Percentiles rank a stretch among this genome's conserved stretches.
Evolutionary conservation across 805 yeast species (phyloP).

Genomic region (Sugiyamaella smithiae): DNA sequence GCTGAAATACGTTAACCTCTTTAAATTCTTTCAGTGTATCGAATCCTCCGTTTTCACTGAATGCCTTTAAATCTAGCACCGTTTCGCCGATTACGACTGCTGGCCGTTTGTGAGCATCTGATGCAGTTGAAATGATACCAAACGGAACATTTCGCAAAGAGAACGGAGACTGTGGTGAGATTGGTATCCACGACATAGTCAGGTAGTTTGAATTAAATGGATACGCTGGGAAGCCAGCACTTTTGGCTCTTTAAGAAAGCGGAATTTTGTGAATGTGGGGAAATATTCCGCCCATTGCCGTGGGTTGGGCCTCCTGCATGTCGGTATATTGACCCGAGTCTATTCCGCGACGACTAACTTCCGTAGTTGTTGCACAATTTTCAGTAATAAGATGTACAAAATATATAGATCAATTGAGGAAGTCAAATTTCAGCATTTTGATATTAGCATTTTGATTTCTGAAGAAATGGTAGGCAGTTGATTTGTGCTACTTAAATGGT

Average conservation of each 20-base stretch:
- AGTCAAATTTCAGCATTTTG: no score
- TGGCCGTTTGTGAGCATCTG: conserved; percentile 12
- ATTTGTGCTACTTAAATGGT: no score
- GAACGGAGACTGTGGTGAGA: conserved; percentile 24
- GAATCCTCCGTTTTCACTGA: conserved; percentile 17
- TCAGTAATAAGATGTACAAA: no score
- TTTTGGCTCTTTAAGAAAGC: neutral
- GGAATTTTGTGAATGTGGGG: neutral
- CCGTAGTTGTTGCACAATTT: no score
- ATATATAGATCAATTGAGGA: no score
- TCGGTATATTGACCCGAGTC: no score
- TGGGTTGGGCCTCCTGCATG: neutral
- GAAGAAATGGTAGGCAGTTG: no score
- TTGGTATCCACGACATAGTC: conserved; percentile 16
- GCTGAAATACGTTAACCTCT: conserved; percentile 15
- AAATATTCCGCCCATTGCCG: neutral
- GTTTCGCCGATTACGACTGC: conserved; percentile 25
- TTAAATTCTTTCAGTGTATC: conserved; percentile 2
- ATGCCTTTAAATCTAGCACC: conserved; percentile 24
- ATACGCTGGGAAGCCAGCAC: no score
- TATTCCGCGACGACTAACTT: no score
- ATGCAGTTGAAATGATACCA: conserved; percentile 22
- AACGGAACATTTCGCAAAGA: conserved; percentile 28
- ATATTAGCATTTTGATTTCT: no score
- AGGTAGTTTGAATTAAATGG: no score